Evolutionary conservation across 139 green algal genomes (phyloP), one percentile per base, ranked within the genome.

Genomic region (Micractinium sp.): DNA sequence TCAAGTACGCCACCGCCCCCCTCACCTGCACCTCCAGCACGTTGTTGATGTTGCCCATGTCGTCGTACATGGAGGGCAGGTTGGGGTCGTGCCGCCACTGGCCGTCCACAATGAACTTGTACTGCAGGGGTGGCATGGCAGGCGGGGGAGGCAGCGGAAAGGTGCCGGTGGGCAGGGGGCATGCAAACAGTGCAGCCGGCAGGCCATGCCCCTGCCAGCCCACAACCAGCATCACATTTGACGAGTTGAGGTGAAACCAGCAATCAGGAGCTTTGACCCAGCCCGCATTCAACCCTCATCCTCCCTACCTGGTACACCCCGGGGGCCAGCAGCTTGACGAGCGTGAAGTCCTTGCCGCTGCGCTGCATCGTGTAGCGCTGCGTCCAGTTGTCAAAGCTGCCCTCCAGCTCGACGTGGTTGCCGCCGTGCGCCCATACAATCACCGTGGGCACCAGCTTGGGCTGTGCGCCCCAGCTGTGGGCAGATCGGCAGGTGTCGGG

Each of bases 11-110:
- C n/a, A n/a, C 16, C 14, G 75, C 33, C 18, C 15, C 18, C 33
- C 53, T 23, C 82, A 87, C 83, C 83, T 87, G 95, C 73, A 98
- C 98, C 94, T 99, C 98, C 31, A 99, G 91, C 39, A 99, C 96
- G 87, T 99, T 99, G 95, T 99, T 99, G 33, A 99, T 96, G 90
- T 99, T 99, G 84, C 96, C 95, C 91, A 96, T 95, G 85, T 99
- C 98, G 86, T 99, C 98, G 76, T 97, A 98, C 94, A 99, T 98
- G 56, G 96, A 97, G 0, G 96, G 93, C 92, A 98, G 96, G 93
- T 99, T 98, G 41, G 98, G 96, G 63, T 98, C 98, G 87, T 99
- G 98, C 87, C 97, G 96, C 98, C 98, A 99, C 76, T 97, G 94
- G 16, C 96, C 96, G 85, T 99, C 98, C n/a, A 99, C 98, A 22